Evolutionary conservation across 345 rosid species (phyloP).

Genomic region (Linum usitatissimum): DNA sequence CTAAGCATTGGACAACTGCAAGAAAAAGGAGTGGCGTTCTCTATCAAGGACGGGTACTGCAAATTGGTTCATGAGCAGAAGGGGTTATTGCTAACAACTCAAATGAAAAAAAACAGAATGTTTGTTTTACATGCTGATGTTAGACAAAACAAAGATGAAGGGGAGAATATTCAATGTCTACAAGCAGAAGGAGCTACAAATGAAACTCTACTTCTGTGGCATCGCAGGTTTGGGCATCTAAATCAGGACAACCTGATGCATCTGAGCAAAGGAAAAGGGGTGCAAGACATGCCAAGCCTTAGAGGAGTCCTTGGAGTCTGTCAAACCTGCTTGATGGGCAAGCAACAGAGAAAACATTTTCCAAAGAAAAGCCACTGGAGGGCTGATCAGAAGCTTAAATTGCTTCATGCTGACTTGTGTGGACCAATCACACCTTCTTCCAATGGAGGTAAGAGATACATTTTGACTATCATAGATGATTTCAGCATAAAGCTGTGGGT

Average conservation of each 20-base stretch:
- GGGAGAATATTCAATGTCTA: neutral
- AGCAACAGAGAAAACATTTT: neutral
- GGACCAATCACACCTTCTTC: neutral
- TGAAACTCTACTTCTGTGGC: neutral
- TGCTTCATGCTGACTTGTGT: neutral
- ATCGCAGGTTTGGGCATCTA: neutral
- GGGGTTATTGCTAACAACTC: neutral
- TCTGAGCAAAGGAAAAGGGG: neutral
- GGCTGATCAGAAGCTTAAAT: neutral
- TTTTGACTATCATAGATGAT: neutral
- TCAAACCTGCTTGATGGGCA: neutral
- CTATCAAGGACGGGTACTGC: neutral
- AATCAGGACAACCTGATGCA: neutral
- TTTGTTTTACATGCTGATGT: neutral
- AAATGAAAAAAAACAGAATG: neutral
- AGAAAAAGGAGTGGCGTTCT: neutral
- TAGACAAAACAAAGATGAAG: too few relatives aligned
- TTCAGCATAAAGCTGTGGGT: neutral
- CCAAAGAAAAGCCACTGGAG: neutral
- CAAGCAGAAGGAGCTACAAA: neutral
- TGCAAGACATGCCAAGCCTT: neutral
- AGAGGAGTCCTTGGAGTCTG: neutral
- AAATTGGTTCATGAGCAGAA: neutral
- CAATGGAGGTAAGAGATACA: neutral
- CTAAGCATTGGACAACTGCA: conserved; percentile 6